Conservation (phyloP, 116 monocot species). For the Dioscorea cayenensis region DNA sequence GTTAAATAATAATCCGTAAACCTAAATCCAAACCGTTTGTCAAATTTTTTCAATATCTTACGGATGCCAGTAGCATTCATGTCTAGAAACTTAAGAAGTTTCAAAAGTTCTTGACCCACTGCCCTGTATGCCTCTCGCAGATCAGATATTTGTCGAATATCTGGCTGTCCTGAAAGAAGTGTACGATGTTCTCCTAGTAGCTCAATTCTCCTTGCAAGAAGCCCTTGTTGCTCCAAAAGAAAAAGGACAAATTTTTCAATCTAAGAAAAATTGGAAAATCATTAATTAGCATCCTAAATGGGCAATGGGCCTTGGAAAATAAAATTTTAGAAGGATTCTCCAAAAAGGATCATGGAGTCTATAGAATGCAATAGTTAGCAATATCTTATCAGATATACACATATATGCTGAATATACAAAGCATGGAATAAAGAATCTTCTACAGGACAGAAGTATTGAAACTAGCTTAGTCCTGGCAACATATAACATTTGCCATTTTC, state of each 20-base stretch:
- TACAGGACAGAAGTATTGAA: too few species aligned
- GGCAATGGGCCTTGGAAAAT: too few species aligned
- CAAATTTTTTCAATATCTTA: conserved; percentile 75
- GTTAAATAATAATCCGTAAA: conserved; percentile 68
- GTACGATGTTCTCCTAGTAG: conserved; percentile 33
- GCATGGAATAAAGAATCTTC: too few species aligned
- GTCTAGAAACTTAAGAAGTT: conserved; percentile 64
- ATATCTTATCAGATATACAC: too few species aligned
- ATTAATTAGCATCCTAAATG: not conserved
- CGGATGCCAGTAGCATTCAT: conserved; percentile 70
- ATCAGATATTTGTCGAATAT: conserved; percentile 38
- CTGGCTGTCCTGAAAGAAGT: conserved; percentile 34
- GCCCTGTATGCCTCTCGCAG: conserved; percentile 45
- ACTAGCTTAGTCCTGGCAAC: too few species aligned
- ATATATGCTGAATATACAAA: too few species aligned
- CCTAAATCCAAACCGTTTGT: conserved; percentile 62
- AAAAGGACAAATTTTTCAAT: conserved; percentile 71
- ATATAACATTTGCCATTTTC: too few species aligned
- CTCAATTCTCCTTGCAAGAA: conserved; percentile 52
- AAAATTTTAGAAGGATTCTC: too few species aligned
- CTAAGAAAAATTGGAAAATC: conserved; percentile 21
- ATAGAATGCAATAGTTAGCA: too few species aligned
- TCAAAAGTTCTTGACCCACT: conserved; percentile 53
- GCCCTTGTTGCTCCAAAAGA: conserved; percentile 71
- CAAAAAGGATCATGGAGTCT: too few species aligned